Evolutionary conservation across 2,329 filamentous ascomycete species (phyloP), one percentile per base, ranked within the genome.

Genomic region (Didymella lethalis): DNA sequence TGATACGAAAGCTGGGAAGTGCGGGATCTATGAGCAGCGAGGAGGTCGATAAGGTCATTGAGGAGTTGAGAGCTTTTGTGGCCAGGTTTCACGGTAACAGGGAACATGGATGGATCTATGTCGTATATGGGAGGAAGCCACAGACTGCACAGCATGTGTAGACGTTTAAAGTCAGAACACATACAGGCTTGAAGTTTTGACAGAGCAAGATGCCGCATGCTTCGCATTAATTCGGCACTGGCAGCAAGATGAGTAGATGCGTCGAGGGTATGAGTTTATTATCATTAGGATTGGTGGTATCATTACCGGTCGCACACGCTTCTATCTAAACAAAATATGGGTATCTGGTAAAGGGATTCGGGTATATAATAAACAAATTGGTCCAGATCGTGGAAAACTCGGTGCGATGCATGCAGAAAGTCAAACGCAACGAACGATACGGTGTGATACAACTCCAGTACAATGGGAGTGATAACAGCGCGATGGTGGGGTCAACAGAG

Each of bases 301-400:
- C 8, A 10, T 28, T 20, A n/a, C 25, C 25, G 31, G 28, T 53
- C 29, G 31, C 50, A 50, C 31, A 49, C 16, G 50, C 46, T 32
- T 44, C 40, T 45, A 38, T 23, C 40, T 32, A 32, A 26, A 23
- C 25, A 46, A 48, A 50, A 47, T 47, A 46, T 34, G 50, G 50
- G 50, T 59, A 59, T 59, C 50, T 54, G 34, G 3, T 54, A 26
- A 48, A 36, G 12, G 10, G 36, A 47, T 46, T 51, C 56, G 50
- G 56, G 50, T 59, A 59, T 59, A 59, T 54, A 31, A 48, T 38
- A 50, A 59, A 50, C 8, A 25, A 51, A 48, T 54, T 54, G 50
- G 47, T 51, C 46, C 56, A 47, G 34, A 44, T 50, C 18, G 49
- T 4, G 46, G 31, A 23, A 26, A 41, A 12, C 26, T 28, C 28